Conservation (phyloP, 2,329 filamentous ascomycete species). For the Colletotrichum acutatum region DNA sequence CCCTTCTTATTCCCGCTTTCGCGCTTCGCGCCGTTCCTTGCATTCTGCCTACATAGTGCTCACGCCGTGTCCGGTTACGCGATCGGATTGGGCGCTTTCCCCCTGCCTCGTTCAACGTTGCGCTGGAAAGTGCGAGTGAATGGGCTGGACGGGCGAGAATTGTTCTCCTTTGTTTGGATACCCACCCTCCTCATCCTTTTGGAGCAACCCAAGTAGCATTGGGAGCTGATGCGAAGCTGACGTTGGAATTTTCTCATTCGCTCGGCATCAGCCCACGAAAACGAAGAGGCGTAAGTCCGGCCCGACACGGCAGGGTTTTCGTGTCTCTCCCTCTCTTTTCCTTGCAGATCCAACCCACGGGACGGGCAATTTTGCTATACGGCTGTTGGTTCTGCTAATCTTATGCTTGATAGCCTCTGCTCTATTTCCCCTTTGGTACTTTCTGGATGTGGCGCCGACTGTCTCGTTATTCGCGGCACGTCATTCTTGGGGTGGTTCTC, state of each 20-base stretch:
- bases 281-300: not conserved
- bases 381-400: not conserved
- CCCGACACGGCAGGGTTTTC: constrained; percentile 1
- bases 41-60: not conserved
- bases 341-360: not conserved
- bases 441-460: not conserved
- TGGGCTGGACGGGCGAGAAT: not conserved
- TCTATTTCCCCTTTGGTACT: not conserved
- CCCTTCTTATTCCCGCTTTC: not conserved
- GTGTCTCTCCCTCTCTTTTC: not conserved
- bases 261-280: constrained; percentile 19
- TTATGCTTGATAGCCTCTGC: not conserved
- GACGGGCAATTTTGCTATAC: not conserved
- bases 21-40: constrained; percentile 17
- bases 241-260: not conserved
- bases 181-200: not conserved
- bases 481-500: not conserved
- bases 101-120: constrained; percentile 7
- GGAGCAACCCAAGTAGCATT: not conserved
- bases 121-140: not conserved
- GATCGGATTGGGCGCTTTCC: not conserved
- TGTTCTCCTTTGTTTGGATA: not conserved
- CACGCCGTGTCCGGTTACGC: constrained; percentile 20
- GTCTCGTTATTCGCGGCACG: not conserved
- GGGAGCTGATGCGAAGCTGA: constrained; percentile 1